These are phyloP conservation scores for Nematodospora anomalae DNA, from an alignment of 1,139 yeast genomes.

Conservation along the genomic window DNA sequence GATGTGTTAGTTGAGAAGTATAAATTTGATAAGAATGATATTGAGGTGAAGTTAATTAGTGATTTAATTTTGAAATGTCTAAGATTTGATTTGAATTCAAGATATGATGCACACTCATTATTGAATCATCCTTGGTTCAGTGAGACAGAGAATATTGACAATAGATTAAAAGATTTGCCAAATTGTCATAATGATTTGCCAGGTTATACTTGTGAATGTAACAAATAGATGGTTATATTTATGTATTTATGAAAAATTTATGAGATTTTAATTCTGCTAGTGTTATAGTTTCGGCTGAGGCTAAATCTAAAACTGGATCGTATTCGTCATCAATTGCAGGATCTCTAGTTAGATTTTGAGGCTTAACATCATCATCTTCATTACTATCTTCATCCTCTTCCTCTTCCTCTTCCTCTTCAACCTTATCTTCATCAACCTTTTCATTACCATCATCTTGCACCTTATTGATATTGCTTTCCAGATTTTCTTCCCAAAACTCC, in stretches of 20 bases:
- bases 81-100: slow-evolving; percentile 30
- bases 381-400: slow-evolving; percentile 10
- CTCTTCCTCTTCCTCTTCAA: slow-evolving; percentile 6
- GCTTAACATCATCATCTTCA: slow-evolving; percentile 12
- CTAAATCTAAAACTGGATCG: slow-evolving; percentile 28
- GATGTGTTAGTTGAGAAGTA: slow-evolving; percentile 66
- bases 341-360: slow-evolving; percentile 17
- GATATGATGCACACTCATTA: slow-evolving; percentile 43
- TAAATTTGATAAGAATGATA: slow-evolving; percentile 35
- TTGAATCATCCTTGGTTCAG: slow-evolving; percentile 44
- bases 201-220: slow-evolving; percentile 28
- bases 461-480: slow-evolving; percentile 6
- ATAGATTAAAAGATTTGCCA: slow-evolving; percentile 9
- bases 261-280: slow-evolving; percentile 8
- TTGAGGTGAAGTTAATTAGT: slow-evolving; percentile 29
- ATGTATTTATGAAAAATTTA: slow-evolving; percentile 4
- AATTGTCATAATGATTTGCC: slow-evolving; percentile 26
- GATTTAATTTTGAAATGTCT: slow-evolving; percentile 44
- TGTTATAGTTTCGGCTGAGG: slow-evolving; percentile 14
- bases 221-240: slow-evolving; percentile 9
- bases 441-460: slow-evolving; percentile 10
- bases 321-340: slow-evolving; percentile 29
- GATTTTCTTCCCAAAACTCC: slow-evolving; percentile 4
- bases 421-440: slow-evolving; percentile 11
- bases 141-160: slow-evolving; percentile 13